Evolutionary conservation across 495 filamentous ascomycete species (phyloP), one percentile per base, ranked within the genome.

Genomic region (Penicillium malachiteum): DNA sequence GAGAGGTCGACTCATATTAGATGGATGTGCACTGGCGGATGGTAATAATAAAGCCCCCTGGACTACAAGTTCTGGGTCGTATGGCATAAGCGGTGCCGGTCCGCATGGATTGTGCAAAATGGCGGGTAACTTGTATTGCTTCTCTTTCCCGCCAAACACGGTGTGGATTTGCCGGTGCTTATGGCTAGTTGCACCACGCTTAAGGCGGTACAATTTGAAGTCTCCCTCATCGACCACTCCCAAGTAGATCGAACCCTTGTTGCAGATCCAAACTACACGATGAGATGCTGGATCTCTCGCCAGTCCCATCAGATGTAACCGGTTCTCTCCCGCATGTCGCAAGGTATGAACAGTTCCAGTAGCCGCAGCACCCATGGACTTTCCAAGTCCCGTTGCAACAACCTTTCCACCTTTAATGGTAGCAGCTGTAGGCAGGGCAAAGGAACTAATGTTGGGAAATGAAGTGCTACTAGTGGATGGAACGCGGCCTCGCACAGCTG

Each of bases 251-350:
- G 67, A 53, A 13, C 73, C 73, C 49, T 72, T 73, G 49, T 54
- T 61, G 43, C 50, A 54, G 13, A 77, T 65, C 76, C 76, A 79
- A 7, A 65, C 65, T 18, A 77, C 71, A n/a, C 74, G 74, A 42
- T 64, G 68, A 13, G 69, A 60, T 11, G 67, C 69, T 26, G 76
- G 76, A 38, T 79, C 74, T 17, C 69, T 63, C 37, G 66, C 65
- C 1, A 84, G 77, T 14, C 76, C 78, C 17, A 89, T 83, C 21
- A 96, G 74, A 54, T 90, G 83, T 8, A 97, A 78, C 41, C 89
- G 86, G 63, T 93, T 94, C 64, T 94, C 91, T 8, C 89, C 89
- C 1, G 85, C 84, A 65, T 94, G 90, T 37, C 91, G 86, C 38
- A 96, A 77, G 38, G 88, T 88, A 57, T 82, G 87, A 53, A 92